A percentile compares a stretch with the other conserved stretches of the same genome.
Evolutionary conservation across 805 yeast genomes (phyloP).

Genomic region (Teunomyces panamensis): DNA sequence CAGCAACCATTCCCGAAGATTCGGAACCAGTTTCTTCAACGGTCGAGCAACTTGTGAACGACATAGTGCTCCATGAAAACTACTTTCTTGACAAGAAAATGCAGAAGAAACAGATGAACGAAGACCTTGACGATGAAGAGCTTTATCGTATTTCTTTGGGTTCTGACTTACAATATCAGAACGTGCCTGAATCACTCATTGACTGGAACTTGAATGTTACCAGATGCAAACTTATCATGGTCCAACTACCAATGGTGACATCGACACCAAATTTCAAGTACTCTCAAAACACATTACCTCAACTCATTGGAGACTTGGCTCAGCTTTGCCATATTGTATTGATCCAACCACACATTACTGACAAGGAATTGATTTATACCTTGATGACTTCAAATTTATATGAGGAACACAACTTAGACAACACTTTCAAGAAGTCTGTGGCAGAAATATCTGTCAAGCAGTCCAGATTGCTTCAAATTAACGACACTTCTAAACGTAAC

Average conservation of each 20-base stretch:
- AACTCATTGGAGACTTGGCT: slow-evolving; percentile 42
- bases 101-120: slow-evolving; percentile 11
- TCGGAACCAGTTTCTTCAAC: slow-evolving; percentile 41
- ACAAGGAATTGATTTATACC: slow-evolving; percentile 40
- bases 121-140: slow-evolving; percentile 23
- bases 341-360: slow-evolving; percentile 40
- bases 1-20: slow-evolving; percentile 46
- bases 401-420: slow-evolving; percentile 47
- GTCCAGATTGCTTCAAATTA: slow-evolving; percentile 40
- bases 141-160: slow-evolving; percentile 38
- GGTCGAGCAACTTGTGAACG: slow-evolving; percentile 43
- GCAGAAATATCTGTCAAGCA: slow-evolving; percentile 51
- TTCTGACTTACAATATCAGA: slow-evolving; percentile 37
- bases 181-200: slow-evolving; percentile 38
- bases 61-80: slow-evolving; percentile 37
- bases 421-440: slow-evolving; percentile 42
- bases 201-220: slow-evolving; percentile 55
- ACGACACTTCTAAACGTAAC: slow-evolving; percentile 15
- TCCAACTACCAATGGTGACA: slow-evolving; percentile 35
- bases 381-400: slow-evolving; percentile 44
- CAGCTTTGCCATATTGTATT: slow-evolving; percentile 37
- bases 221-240: slow-evolving; percentile 44
- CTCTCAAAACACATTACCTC: slow-evolving; percentile 32
- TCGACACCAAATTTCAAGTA: slow-evolving; percentile 36
- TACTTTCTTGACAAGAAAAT: slow-evolving; percentile 17